Percentiles rank a stretch among this genome's conserved stretches.
phyloP scores from a whole-genome alignment of 2,329 filamentous ascomycete genomes.

The Ophiostoma australiae region DNA sequence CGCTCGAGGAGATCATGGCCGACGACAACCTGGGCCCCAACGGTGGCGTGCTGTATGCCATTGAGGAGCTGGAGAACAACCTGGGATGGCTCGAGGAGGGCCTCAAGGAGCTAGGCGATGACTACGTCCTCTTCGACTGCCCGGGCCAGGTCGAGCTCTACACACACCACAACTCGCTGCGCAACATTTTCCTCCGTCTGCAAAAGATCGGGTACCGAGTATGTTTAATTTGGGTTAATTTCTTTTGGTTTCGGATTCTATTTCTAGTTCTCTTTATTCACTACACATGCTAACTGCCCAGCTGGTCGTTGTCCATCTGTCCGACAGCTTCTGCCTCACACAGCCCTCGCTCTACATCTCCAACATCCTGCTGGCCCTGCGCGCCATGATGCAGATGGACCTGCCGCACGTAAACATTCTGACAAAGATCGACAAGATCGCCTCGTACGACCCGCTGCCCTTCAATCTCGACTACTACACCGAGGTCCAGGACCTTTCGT shows the following conservation, averaged over 20 bases:
- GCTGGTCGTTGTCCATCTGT: slow-evolving; percentile 89
- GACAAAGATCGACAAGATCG: slow-evolving; percentile 94
- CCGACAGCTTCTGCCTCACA: slow-evolving; percentile 89
- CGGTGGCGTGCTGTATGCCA: slow-evolving; percentile 83
- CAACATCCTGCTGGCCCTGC: slow-evolving; percentile 83
- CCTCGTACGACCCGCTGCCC: slow-evolving; percentile 75
- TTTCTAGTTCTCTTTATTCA: not conserved
- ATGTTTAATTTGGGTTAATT: slow-evolving; percentile 34
- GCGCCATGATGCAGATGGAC: slow-evolving; percentile 97
- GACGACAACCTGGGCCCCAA: slow-evolving; percentile 88
- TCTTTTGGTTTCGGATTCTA: not conserved
- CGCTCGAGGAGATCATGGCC: slow-evolving; percentile 90
- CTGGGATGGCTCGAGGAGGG: slow-evolving; percentile 85
- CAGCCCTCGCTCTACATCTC: slow-evolving; percentile 93
- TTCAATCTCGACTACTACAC: slow-evolving; percentile 98
- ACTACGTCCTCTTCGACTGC: slow-evolving; percentile 93
- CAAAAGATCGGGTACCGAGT: slow-evolving; percentile 92
- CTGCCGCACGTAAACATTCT: slow-evolving; percentile 93
- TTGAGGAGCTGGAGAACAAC: slow-evolving; percentile 93
- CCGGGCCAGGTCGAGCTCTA: slow-evolving; percentile 96
- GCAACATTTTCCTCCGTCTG: slow-evolving; percentile 85
- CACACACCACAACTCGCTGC: slow-evolving; percentile 85
- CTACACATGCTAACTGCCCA: slow-evolving; percentile 36
- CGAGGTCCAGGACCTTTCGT: slow-evolving; percentile 86
- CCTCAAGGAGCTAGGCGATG: slow-evolving; percentile 73